Evolutionary conservation across 257 asterid species (phyloP).

Genomic region (Oldenlandia corymbosa): DNA sequence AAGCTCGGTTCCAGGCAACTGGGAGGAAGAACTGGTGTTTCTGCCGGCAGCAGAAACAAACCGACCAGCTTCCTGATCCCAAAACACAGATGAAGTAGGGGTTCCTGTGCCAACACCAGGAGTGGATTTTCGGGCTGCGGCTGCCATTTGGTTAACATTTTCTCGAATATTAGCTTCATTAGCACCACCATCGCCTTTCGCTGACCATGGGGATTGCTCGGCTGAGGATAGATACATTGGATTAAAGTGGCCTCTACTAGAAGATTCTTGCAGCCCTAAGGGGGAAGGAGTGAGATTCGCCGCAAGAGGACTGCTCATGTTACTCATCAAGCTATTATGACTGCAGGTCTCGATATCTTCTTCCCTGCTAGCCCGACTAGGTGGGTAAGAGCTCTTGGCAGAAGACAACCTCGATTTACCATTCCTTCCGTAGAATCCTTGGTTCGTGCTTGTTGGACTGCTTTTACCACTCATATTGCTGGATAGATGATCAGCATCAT

Average conservation of each 20-base stretch:
- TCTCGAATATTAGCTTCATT: conserved; percentile 19
- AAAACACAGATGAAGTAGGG: conserved; percentile 57
- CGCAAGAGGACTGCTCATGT: conserved; percentile 77
- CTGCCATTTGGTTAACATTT: conserved; percentile 17
- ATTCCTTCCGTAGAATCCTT: conserved; percentile 44
- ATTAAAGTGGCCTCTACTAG: conserved; percentile 55
- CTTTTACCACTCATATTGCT: conserved; percentile 61
- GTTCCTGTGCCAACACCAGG: conserved; percentile 29
- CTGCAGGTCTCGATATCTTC: conserved; percentile 69
- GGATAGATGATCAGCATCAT: conserved; percentile 53
- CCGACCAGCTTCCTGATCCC: conserved; percentile 87
- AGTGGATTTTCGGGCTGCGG: conserved; percentile 33
- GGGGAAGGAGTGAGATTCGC: conserved; percentile 53
- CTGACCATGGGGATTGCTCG: conserved; percentile 50
- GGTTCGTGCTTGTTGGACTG: conserved; percentile 68
- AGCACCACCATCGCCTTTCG: conserved; percentile 26
- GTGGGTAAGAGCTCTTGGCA: conserved; percentile 67
- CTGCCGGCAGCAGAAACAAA: conserved; percentile 52
- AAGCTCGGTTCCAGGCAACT: conserved; percentile 59
- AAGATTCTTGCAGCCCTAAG: conserved; percentile 29
- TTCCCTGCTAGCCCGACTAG: conserved; percentile 75
- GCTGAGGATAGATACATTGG: conserved; percentile 54
- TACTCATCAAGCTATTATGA: conserved; percentile 65
- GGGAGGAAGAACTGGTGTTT: conserved; percentile 46
- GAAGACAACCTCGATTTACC: conserved; percentile 51